Evolutionary conservation across 768 basidiomycete genomes (phyloP).

Genomic region (Porpolomopsis calyptriformis): DNA sequence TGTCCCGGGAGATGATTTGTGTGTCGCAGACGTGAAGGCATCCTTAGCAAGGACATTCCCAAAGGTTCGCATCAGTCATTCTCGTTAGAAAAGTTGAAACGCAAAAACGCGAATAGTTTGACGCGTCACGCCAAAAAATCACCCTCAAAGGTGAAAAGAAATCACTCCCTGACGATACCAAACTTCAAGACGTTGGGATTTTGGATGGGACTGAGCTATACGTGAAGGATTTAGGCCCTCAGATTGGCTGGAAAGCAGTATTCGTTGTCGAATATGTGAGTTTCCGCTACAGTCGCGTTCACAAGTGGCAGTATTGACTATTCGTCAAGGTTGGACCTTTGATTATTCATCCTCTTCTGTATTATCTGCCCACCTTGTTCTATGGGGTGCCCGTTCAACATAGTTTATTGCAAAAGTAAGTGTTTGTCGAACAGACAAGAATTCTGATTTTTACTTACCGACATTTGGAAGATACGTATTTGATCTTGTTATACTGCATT

Average conservation of each 20-base stretch:
- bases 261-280: slow-evolving; percentile 93
- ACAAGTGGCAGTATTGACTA: background rate
- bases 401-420: slow-evolving; percentile 67
- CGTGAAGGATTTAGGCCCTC: slow-evolving; percentile 86
- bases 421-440: background rate
- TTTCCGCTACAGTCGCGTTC: slow-evolving; percentile 4
- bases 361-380: slow-evolving; percentile 55
- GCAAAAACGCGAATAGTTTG: slow-evolving; percentile 39
- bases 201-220: slow-evolving; percentile 51
- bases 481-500: slow-evolving; percentile 74
- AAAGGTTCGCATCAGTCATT: slow-evolving; percentile 19
- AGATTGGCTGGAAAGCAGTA: slow-evolving; percentile 81
- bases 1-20: slow-evolving; percentile 31
- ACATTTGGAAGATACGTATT: slow-evolving; percentile 43
- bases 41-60: slow-evolving; percentile 39
- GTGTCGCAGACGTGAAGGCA: slow-evolving; percentile 59
- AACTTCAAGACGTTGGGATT: slow-evolving; percentile 48
- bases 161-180: slow-evolving; percentile 50
- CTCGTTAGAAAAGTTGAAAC: slow-evolving; percentile 2
- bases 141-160: slow-evolving; percentile 52
- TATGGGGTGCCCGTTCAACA: slow-evolving; percentile 65
- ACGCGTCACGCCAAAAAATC: slow-evolving; percentile 62
- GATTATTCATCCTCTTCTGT: slow-evolving; percentile 78
- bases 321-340: slow-evolving; percentile 67
- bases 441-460: background rate